Evolutionary conservation across 1,284 basidiomycete species (phyloP), one percentile per base, ranked within the genome.

Genomic region (Ustilago shanxiensis): DNA sequence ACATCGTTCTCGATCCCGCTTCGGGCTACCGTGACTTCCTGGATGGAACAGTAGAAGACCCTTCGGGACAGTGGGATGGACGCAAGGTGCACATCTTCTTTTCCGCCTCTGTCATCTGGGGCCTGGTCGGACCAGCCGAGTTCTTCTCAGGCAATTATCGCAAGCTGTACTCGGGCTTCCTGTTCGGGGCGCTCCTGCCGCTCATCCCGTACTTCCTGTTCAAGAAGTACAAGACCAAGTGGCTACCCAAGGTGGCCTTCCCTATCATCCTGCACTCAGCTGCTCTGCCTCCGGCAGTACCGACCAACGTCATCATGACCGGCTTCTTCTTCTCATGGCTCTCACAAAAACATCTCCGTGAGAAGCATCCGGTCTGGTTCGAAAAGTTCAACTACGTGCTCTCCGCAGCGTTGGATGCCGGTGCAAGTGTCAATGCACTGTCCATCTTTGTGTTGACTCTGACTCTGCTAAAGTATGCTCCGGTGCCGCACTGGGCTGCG

Each of bases 201-300:
- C 44, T 89, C 1, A 77, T 80, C 13, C 84, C 85, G 16, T 89
- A 86, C 82, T 79, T 83, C 22, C 86, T 88, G 7, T 88, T 89
- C 78, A 85, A 83, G 57, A 81, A 85, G 45, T 88, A 85, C 83
- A 62, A 72, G 52, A 45, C 50, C 18, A 74, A 78, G 29, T 65
- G 77, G 71, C 68, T 80, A 51, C 65, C 63, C 45, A 70, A 87
- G 77, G 84, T 88, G 7, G 88, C 88, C n/a, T 87, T 88, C 41
- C 88, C 88, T 5, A 88, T 89, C 72, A 85, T 89, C 33, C 86
- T 88, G 56, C 86, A 86, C 53, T 88, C 88, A 3, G 88, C 88
- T 0, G 87, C 86, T 4, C 57, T 77, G 6, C 72, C 76, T 16
- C 79, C 81, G 0, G 77, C 79, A 4, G 86, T 86, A 26, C 88